Conservation (phyloP, 2,329 filamentous ascomycete genomes). For the Apiospora aurea region DNA sequence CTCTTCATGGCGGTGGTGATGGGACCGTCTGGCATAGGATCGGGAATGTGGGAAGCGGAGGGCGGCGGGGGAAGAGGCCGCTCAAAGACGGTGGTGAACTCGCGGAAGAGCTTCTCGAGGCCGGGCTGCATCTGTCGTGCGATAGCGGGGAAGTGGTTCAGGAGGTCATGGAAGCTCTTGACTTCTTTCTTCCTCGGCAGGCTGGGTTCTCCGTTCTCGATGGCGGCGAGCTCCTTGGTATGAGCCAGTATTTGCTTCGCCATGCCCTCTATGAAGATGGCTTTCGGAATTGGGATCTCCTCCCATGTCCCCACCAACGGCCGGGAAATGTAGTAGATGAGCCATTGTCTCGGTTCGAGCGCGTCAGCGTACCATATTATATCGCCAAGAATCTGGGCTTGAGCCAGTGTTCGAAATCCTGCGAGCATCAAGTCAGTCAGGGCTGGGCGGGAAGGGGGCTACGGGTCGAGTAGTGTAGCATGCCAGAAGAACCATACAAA, state of each 20-base stretch:
- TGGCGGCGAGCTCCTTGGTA: conserved; percentile 44
- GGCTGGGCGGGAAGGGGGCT: neutral
- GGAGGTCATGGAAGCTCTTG: conserved; percentile 85
- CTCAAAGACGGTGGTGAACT: conserved; percentile 86
- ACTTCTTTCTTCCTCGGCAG: conserved; percentile 85
- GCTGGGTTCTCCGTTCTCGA: conserved; percentile 52
- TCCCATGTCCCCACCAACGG: conserved; percentile 87
- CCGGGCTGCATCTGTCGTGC: conserved; percentile 95
- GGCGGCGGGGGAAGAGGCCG: conserved; percentile 82
- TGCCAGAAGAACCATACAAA: conserved; percentile 46
- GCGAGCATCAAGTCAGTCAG: neutral
- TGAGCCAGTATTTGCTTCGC: conserved; percentile 48
- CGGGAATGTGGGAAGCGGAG: conserved; percentile 64
- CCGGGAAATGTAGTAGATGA: conserved; percentile 93
- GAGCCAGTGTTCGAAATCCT: conserved; percentile 83
- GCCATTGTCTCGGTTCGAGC: conserved; percentile 91
- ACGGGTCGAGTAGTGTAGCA: neutral
- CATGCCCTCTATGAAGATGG: conserved; percentile 59
- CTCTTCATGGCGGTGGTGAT: conserved; percentile 62
- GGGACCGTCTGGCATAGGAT: conserved; percentile 64
- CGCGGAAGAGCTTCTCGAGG: conserved; percentile 85
- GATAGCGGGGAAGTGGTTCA: conserved; percentile 94
- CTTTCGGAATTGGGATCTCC: conserved; percentile 73
- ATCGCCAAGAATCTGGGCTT: conserved; percentile 86
- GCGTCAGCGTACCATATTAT: conserved; percentile 87